Base-by-base conservation (phyloP, 257 asterid genomes). In the Linderniella brevidens region DNA sequence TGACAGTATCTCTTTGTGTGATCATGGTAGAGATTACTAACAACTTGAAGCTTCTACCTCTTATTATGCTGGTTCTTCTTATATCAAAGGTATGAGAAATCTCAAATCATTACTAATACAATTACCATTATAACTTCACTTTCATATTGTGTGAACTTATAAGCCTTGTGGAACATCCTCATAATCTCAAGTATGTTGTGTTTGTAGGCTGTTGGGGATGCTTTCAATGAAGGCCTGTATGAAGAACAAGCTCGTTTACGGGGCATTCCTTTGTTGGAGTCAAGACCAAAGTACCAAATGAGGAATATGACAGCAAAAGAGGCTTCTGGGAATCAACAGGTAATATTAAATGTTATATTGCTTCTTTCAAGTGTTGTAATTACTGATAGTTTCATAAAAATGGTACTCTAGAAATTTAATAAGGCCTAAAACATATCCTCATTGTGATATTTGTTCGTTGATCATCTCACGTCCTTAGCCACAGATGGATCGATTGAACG, bases 1-100 rank as follows among this genome's bases (percentile, higher is more conserved):
- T 90, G 96, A 90, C 99, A 7, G 94, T 90, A 13, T 90, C 96
- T 54, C 92, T 90, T 38, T 90, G 99, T 71, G 99, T 90, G 49
- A 90, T 90, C 53, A 81, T 90, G 94, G 94, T 90, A 25, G 99
- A 90, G 69, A 81, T 90, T 58, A 72, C 99, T 5, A 90, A 85
- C 64, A 90, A 90, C 74, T 70, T 90, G 75, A 81, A 79, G 73
- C 75, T 81, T 47, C 71, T 90, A 50, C 99, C 99, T 41, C 93
- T 90, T 55, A 90, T 85, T 66, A 85, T 90, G 99, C 83, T 90
- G 58, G 99, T 90, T 64, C 99, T 90, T 51, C 99, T 90, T 54
- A 74, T 90, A 66, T 90, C 99, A 35, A 90, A 90, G 96, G 96
- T 85, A 39, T 37, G 54, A 16, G 35, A 36, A 42, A 47, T 48